phyloP scores from a whole-genome alignment of 2,329 filamentous ascomycete species.

The Dactylellina leptospora region DNA sequence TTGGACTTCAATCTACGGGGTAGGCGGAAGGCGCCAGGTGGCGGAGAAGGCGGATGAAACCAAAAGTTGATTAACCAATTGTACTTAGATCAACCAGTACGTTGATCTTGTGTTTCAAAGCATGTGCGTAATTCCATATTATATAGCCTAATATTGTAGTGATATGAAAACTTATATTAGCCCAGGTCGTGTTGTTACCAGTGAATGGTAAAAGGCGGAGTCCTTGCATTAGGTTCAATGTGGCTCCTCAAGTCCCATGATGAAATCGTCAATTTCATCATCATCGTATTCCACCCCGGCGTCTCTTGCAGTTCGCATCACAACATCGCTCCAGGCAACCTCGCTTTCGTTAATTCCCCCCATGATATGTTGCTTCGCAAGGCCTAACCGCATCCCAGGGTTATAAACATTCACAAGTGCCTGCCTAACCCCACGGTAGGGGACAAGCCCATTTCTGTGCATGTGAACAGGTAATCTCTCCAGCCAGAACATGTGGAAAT shows the following conservation, averaged over 20 bases:
- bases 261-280: conserved; percentile 47
- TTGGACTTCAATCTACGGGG: conserved; percentile 45
- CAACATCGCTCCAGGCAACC: conserved; percentile 22
- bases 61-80: not conserved
- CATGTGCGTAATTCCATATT: no score
- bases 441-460: not conserved
- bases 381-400: conserved; percentile 12
- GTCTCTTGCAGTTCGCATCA: conserved; percentile 15
- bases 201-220: not conserved
- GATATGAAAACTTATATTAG: not conserved
- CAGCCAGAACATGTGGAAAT: conserved; percentile 33
- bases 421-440: not conserved
- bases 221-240: not conserved
- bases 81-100: not conserved
- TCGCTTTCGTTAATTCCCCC: conserved; percentile 15
- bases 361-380: conserved; percentile 10
- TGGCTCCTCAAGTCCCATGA: conserved; percentile 23
- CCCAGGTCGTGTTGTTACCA: not conserved
- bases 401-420: conserved; percentile 7
- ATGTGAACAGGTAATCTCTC: conserved; percentile 18
- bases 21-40: conserved; percentile 3
- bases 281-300: conserved; percentile 45
- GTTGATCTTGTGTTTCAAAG: no score
- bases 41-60: not conserved
- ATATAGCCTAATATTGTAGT: no score